These are phyloP conservation scores for Talaromyces sp. DNA, from an alignment of 2,329 filamentous ascomycete genomes.

Conservation along the genomic window DNA sequence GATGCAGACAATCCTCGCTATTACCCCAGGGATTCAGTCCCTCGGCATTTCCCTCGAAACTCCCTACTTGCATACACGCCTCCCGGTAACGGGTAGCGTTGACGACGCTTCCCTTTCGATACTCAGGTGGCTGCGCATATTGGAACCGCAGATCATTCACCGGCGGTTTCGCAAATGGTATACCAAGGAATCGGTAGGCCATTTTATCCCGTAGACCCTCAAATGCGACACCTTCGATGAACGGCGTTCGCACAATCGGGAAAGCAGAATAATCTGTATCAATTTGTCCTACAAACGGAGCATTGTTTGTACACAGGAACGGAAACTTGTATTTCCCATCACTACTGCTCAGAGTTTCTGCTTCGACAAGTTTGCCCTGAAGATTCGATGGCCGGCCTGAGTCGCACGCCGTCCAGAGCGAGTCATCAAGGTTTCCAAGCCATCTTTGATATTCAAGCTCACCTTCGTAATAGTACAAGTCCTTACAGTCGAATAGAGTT, in stretches of 20 bases:
- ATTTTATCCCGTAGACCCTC: conserved; percentile 15
- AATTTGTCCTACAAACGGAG: conserved; percentile 9
- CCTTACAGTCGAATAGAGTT: conserved; percentile 11
- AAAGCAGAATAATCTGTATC: conserved; percentile 16
- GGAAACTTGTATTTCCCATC: background rate
- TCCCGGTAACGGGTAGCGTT: conserved; percentile 26
- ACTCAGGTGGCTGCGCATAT: conserved; percentile 25
- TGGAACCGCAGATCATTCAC: conserved; percentile 29
- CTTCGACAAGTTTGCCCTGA: background rate
- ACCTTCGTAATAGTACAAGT: background rate
- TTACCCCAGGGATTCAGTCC: conserved; percentile 18
- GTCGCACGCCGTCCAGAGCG: conserved; percentile 16
- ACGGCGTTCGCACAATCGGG: conserved; percentile 10
- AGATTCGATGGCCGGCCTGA: background rate
- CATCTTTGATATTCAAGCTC: conserved; percentile 13
- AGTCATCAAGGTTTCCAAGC: background rate
- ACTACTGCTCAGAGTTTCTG: background rate
- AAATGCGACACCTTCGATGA: conserved; percentile 8
- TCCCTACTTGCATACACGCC: conserved; percentile 30
- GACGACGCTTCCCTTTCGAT: conserved; percentile 17
- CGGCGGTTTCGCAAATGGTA: conserved; percentile 34
- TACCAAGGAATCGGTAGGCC: conserved; percentile 20
- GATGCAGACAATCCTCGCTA: conserved; percentile 33
- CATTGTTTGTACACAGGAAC: conserved; percentile 16
- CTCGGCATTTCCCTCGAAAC: conserved; percentile 13